Evolutionary conservation across 208 protist species (phyloP).

Genomic region (Trichomonas vaginalis): DNA sequence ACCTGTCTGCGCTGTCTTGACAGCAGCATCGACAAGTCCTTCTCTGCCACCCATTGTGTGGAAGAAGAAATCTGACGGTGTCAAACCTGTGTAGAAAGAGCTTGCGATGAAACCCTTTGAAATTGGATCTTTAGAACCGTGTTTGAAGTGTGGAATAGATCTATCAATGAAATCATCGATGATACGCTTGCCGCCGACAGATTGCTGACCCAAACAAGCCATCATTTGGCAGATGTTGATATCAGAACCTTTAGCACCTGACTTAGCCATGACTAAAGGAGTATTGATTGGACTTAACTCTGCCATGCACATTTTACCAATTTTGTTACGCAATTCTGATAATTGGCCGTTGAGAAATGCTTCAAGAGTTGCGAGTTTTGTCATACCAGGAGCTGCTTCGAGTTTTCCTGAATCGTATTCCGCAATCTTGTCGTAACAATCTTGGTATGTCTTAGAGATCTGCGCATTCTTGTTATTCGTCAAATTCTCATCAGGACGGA

Average conservation of each 20-base stretch:
- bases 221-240: constrained; percentile 99
- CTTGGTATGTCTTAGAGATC: constrained; percentile 60
- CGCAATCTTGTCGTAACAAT: constrained; percentile 67
- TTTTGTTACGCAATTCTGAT: constrained; percentile 82
- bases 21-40: constrained; percentile 91
- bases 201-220: constrained; percentile 85
- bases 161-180: constrained; percentile 85
- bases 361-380: constrained; percentile 46
- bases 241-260: constrained; percentile 78
- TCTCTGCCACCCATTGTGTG: constrained; percentile 84
- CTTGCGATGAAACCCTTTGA: constrained; percentile 93
- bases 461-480: constrained; percentile 64
- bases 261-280: constrained; percentile 96
- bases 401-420: constrained; percentile 70
- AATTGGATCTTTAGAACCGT: constrained; percentile 55
- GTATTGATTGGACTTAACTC: constrained; percentile 78
- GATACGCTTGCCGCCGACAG: constrained; percentile 82
- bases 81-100: constrained; percentile 90
- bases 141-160: constrained; percentile 89
- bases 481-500: constrained; percentile 65
- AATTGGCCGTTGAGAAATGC: constrained; percentile 74
- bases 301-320: constrained; percentile 74
- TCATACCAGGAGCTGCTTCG: constrained; percentile 69
- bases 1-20: constrained; percentile 98
- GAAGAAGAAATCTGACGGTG: constrained; percentile 96